A percentile compares a stretch with the other conserved stretches of the same genome.
Conservation (phyloP, 495 filamentous ascomycete genomes). For the Trichoderma reesei region DNA sequence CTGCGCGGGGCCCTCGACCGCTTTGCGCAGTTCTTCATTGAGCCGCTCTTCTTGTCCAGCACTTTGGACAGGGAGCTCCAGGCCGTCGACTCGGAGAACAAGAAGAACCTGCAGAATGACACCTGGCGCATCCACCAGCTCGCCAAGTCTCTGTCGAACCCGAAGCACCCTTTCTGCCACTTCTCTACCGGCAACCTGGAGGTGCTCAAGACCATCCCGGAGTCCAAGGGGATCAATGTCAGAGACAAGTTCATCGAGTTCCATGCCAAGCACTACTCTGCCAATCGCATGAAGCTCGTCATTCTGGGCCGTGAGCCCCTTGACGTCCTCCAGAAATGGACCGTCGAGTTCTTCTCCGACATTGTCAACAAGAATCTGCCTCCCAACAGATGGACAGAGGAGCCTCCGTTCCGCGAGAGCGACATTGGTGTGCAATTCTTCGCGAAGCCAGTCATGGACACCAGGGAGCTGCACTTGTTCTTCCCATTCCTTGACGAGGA, state of each 20-base stretch:
- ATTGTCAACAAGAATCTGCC: slow-evolving; percentile 78
- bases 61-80: slow-evolving; percentile 85
- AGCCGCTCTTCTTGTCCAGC: slow-evolving; percentile 78
- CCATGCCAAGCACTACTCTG: slow-evolving; percentile 83
- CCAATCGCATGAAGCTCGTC: slow-evolving; percentile 93
- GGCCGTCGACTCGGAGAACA: slow-evolving; percentile 97
- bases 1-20: slow-evolving; percentile 86
- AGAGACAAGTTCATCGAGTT: slow-evolving; percentile 92
- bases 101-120: slow-evolving; percentile 98
- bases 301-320: slow-evolving; percentile 81
- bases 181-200: slow-evolving; percentile 94
- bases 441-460: slow-evolving; percentile 95
- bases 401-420: slow-evolving; percentile 54
- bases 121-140: slow-evolving; percentile 88
- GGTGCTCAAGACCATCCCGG: slow-evolving; percentile 76
- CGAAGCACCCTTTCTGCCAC: slow-evolving; percentile 85
- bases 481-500: slow-evolving; percentile 93
- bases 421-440: slow-evolving; percentile 75
- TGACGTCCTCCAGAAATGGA: slow-evolving; percentile 83
- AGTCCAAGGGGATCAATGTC: slow-evolving; percentile 74
- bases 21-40: slow-evolving; percentile 96
- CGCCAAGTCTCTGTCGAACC: slow-evolving; percentile 82
- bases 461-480: slow-evolving; percentile 68
- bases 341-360: slow-evolving; percentile 70
- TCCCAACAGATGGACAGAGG: slow-evolving; percentile 70